Evolutionary conservation across 1,284 basidiomycete species (phyloP).

Genomic region (Marasmius oreades): DNA sequence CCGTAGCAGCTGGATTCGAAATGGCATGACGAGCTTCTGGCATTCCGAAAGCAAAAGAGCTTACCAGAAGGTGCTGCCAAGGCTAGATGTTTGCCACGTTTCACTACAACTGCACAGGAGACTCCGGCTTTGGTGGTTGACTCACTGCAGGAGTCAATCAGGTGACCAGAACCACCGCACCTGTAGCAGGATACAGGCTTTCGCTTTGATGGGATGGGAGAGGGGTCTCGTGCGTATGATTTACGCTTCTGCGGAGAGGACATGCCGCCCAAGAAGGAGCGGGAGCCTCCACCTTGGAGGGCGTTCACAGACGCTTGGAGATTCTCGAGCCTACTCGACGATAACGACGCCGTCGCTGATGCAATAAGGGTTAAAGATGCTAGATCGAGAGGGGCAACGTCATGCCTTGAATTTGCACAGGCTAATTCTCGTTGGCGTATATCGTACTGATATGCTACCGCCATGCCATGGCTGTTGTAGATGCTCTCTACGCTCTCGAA

Average conservation of each 20-base stretch:
- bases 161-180: background rate
- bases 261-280: too few species aligned
- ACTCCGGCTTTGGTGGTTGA: background rate
- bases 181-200: background rate
- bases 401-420: background rate
- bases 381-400: background rate
- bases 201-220: background rate
- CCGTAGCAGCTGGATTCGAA: background rate
- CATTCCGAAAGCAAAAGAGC: too few species aligned
- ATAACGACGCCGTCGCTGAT: background rate
- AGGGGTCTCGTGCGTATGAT: background rate
- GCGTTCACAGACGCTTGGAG: too few species aligned
- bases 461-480: background rate
- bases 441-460: background rate
- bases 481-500: background rate
- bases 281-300: too few species aligned
- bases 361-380: background rate
- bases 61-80: too few species aligned
- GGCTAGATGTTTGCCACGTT: too few species aligned
- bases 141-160: background rate
- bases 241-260: background rate
- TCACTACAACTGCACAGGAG: too few species aligned
- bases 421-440: background rate
- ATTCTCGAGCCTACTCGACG: too few species aligned
- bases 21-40: background rate